Evolutionary conservation across 768 basidiomycete genomes (phyloP).

Genomic region (Pulveroboletus sp.): DNA sequence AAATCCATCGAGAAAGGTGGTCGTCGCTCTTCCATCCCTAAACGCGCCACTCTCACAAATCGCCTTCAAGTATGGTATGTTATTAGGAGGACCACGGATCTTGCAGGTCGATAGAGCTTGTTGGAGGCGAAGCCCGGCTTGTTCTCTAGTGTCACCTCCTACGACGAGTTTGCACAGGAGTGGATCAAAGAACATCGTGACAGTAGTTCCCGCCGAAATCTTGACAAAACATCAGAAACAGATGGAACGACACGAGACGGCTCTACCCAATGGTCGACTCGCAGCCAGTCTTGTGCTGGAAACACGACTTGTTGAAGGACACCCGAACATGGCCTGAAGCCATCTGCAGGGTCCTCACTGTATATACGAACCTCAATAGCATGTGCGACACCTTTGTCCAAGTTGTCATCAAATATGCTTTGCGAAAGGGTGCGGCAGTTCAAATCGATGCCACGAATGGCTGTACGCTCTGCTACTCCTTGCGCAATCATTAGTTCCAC

Average conservation of each 20-base stretch:
- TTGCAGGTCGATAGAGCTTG: conserved; percentile 37
- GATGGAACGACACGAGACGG: neutral
- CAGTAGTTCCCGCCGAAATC: conserved; percentile 47
- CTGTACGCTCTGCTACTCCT: conserved; percentile 38
- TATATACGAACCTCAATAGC: conserved; percentile 60
- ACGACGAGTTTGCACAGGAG: conserved; percentile 60
- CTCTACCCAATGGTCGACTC: conserved; percentile 58
- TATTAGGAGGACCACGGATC: conserved; percentile 59
- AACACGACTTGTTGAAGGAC: conserved; percentile 54
- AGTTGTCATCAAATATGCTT: conserved; percentile 30
- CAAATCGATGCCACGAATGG: conserved; percentile 12
- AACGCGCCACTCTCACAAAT: conserved; percentile 42
- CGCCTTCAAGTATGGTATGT: conserved; percentile 46
- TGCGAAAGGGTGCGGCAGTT: conserved; percentile 35
- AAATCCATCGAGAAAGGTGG: conserved; percentile 46
- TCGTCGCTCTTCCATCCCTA: conserved; percentile 42
- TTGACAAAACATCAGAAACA: conserved; percentile 12
- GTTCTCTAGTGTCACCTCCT: conserved; percentile 40
- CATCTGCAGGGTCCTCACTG: conserved; percentile 56
- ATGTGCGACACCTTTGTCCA: conserved; percentile 22
- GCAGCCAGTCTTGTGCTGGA: conserved; percentile 44
- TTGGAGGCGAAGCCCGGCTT: conserved; percentile 43
- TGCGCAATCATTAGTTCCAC: conserved; percentile 64
- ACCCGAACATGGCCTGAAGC: conserved; percentile 58
- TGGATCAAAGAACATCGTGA: conserved; percentile 56